Conservation (phyloP, 1,284 basidiomycete genomes). For the Marasmius tenuissimus region DNA sequence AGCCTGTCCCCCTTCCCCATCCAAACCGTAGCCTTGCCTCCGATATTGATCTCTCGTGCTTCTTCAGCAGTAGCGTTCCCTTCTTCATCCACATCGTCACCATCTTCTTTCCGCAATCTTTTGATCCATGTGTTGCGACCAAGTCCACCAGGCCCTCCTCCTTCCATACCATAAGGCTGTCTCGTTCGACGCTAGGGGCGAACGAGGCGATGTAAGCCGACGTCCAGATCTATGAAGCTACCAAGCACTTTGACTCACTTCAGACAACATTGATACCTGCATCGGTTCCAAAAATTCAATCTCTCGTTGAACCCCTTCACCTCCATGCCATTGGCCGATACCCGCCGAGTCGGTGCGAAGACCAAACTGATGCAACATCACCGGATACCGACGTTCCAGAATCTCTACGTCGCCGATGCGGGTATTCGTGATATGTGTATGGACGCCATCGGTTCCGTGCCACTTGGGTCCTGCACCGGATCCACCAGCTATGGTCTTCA, state of each 20-base stretch:
- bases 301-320: slow-evolving; percentile 87
- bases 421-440: slow-evolving; percentile 94
- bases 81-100: slow-evolving; percentile 49
- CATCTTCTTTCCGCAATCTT: slow-evolving; percentile 66
- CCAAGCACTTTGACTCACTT: slow-evolving; percentile 43
- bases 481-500: slow-evolving; percentile 1
- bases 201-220: background rate
- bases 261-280: slow-evolving; percentile 85
- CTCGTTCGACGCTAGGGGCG: slow-evolving; percentile 72
- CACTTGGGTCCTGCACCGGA: slow-evolving; percentile 14
- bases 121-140: slow-evolving; percentile 94
- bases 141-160: slow-evolving; percentile 74
- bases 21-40: slow-evolving; percentile 87
- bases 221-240: background rate
- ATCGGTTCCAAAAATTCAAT: slow-evolving; percentile 87
- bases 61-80: slow-evolving; percentile 19
- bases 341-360: slow-evolving; percentile 80
- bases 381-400: slow-evolving; percentile 88
- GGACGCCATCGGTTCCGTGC: slow-evolving; percentile 14
- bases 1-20: slow-evolving; percentile 86
- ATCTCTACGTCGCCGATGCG: slow-evolving; percentile 93
- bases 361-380: slow-evolving; percentile 83
- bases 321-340: slow-evolving; percentile 76
- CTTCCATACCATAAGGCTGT: slow-evolving; percentile 88
- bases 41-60: slow-evolving; percentile 80